Percentiles rank a stretch among this genome's conserved stretches.
These are phyloP conservation scores for Teratosphaeria viscida DNA, from an alignment of 2,329 filamentous ascomycete species.

Conservation along the genomic window DNA sequence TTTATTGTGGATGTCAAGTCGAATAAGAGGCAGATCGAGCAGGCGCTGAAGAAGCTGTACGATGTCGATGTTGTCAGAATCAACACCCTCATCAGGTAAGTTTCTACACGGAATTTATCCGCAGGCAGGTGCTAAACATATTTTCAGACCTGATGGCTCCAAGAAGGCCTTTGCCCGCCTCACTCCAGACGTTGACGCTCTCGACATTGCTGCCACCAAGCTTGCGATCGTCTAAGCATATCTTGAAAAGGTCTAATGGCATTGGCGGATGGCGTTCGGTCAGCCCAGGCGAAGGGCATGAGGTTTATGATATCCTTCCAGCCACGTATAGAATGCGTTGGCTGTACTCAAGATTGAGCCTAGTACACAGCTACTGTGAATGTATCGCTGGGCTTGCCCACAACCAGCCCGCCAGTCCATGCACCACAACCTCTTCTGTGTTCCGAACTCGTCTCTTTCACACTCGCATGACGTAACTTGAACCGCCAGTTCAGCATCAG, in stretches of 20 bases:
- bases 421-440: not conserved
- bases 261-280: not conserved
- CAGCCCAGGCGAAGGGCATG: not conserved
- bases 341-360: not conserved
- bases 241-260: not conserved
- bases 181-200: constrained; percentile 91
- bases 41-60: constrained; percentile 96
- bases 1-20: constrained; percentile 52
- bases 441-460: not conserved
- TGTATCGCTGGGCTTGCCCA: constrained; percentile 1
- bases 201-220: constrained; percentile 99
- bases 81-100: constrained; percentile 94
- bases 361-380: constrained; percentile 9
- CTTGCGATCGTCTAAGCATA: constrained; percentile 81
- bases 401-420: not conserved
- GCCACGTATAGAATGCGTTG: not conserved
- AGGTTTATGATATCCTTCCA: not conserved
- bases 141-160: constrained; percentile 70
- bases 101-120: not conserved
- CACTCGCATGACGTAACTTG: not conserved
- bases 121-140: constrained; percentile 6
- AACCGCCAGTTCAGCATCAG: not conserved
- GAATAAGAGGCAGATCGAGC: constrained; percentile 99
- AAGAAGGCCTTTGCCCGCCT: constrained; percentile 99
- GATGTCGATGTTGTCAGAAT: constrained; percentile 98